Conservation (phyloP, 2,329 filamentous ascomycete species). For the Talaromyces sp. region DNA sequence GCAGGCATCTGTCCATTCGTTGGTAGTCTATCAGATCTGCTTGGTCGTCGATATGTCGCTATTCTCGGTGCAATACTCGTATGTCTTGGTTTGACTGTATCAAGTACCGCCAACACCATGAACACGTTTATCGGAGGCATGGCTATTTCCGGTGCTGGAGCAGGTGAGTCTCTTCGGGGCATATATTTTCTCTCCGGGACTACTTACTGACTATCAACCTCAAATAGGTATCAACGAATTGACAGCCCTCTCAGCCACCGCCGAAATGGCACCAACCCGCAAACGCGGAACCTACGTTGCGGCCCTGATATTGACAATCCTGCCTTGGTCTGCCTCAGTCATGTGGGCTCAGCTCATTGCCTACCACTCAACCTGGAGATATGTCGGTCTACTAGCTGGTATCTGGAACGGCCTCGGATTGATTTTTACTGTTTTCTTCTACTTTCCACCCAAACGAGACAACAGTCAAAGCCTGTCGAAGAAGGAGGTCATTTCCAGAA, state of each 20-base stretch:
- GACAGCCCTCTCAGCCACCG: conserved; percentile 64
- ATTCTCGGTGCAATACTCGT: conserved; percentile 53
- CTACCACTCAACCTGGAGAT: conserved; percentile 43
- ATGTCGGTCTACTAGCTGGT: conserved; percentile 42
- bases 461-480: conserved; percentile 39
- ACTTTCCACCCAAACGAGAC: conserved; percentile 44
- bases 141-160: conserved; percentile 61
- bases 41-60: conserved; percentile 60
- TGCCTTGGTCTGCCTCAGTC: conserved; percentile 61
- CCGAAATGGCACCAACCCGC: conserved; percentile 63
- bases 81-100: conserved; percentile 58
- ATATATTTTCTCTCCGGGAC: background rate
- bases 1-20: conserved; percentile 61
- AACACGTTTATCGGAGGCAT: conserved; percentile 59
- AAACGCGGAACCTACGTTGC: conserved; percentile 63
- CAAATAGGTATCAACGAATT: conserved; percentile 59
- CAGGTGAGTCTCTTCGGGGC: conserved; percentile 26
- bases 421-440: conserved; percentile 42
- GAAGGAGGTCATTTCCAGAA: conserved; percentile 41
- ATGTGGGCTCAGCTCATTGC: conserved; percentile 59
- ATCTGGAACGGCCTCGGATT: conserved; percentile 44
- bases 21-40: conserved; percentile 60
- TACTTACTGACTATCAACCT: background rate
- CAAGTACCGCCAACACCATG: conserved; percentile 56
- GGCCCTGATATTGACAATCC: conserved; percentile 57